Evolutionary conservation across 2,329 filamentous ascomycete species (phyloP), one percentile per base, ranked within the genome.

Genomic region (Lachnellula arida): DNA sequence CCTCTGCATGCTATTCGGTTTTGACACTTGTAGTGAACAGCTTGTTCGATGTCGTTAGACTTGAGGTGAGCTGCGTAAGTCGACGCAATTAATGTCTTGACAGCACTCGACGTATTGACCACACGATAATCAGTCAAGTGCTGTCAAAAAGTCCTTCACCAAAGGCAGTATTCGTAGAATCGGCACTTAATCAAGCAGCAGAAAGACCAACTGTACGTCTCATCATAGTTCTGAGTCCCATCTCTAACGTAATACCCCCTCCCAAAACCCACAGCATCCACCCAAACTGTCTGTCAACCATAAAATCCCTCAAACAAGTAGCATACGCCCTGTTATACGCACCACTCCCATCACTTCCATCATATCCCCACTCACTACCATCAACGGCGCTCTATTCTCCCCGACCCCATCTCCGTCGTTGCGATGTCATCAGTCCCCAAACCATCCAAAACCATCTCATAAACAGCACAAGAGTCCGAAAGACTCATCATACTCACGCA

Each of bases 211-310:
- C 80, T 81, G 80, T 80, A 85, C 0, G 70, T 67, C 70, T 84
- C 81, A 40, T 84, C 81, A 44, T 68, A 76, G 60, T 83, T 79
- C 65, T 80, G 78, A 0, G 53, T 72, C 0, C 80, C 80, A 9
- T 70, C 65, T 1, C 81, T 72, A 50, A 78, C 73, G 60, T 84
- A 84, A 62, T 84, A 84, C 61, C 78, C 1, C 80, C 80, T 0
- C 73, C 74, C 17, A 86, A 54, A 39, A 82, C 81, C 78, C 81
- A 84, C 70, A 79, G 73, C 67, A 80, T 76, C 81, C 81, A 82
- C 12, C 81, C 76, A 0, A 76, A 74, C 69, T 79, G 55, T 22
- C 49, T 44, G 0, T 40, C 49, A 25, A 49, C 56, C 42, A 67
- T 74, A 62, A 76, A 70, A 40, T 71, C 67, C 0, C 76, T 74